Evolutionary conservation across 2,329 filamentous ascomycete species (phyloP), one percentile per base, ranked within the genome.

Genomic region (Bretziella fagacearum): DNA sequence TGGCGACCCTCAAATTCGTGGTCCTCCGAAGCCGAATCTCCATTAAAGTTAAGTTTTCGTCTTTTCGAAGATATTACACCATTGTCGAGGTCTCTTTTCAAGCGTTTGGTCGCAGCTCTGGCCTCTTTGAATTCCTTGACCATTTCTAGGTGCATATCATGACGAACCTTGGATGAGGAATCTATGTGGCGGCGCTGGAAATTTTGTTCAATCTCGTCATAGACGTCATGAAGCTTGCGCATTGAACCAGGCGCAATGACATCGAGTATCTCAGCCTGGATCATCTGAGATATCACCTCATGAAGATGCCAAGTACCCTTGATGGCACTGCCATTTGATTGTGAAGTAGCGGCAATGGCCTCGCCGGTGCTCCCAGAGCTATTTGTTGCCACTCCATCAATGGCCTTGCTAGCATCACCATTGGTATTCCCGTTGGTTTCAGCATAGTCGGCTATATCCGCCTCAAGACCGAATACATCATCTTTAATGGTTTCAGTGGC

Each of bases 231-330:
- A 1, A 75, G 69, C 41, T 73, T 77, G 54, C 70, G 67, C 51
- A 79, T 77, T 45, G 70, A 74, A 48, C 63, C 66, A 4, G 65
- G 60, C 25, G 64, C 64, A 20, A 85, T 73, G 5, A 76, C 76
- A 53, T 81, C 74, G 42, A 91, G 59, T 52, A 85, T 72, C 43
- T 83, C 81, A 25, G 71, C 67, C 46, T 75, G 67, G 35, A 87
- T 71, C 30, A 77, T 61, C 17, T 69, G 68, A 43, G 65, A 67
- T 4, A 77, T 59, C 5, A 68, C 64, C 26, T 65, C 60, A 53
- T 74, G 69, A 10, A 74, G 59, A 33, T 74, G 65, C 17, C 62
- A 59, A 39, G 65, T 62, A 13, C 67, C 67, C 37, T 65, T 62
- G 50, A 72, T 65, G 23, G 63, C 29, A 44, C 59, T 58, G 17